These are phyloP conservation scores for Colletotrichum incanum DNA, from an alignment of 2,329 filamentous ascomycete genomes.

Conservation along the genomic window DNA sequence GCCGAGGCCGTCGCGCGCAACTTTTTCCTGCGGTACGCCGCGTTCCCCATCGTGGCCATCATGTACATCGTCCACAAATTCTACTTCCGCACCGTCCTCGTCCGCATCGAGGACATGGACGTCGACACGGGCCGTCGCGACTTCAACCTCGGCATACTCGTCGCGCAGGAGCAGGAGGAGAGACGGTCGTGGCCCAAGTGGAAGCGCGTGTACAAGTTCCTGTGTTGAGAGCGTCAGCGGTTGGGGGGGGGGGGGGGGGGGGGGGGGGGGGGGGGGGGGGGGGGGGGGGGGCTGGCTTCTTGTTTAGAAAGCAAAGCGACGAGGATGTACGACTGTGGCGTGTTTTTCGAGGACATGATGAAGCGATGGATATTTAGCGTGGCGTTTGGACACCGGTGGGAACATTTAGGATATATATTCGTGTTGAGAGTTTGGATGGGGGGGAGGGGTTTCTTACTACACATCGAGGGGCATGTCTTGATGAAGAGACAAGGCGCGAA, in stretches of 20 bases:
- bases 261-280: too few species aligned
- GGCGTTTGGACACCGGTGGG: background rate
- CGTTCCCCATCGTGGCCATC: conserved; percentile 76
- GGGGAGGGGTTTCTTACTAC: background rate
- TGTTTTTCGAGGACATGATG: background rate
- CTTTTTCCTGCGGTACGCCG: conserved; percentile 83
- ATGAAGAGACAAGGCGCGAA: background rate
- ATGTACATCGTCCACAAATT: conserved; percentile 86
- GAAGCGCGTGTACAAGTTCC: conserved; percentile 82
- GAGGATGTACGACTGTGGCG: background rate
- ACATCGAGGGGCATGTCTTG: background rate
- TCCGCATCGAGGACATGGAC: conserved; percentile 84
- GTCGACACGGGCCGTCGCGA: conserved; percentile 88
- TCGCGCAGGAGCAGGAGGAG: conserved; percentile 87
- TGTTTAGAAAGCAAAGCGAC: too few species aligned
- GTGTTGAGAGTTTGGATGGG: background rate
- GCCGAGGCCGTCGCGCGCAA: conserved; percentile 66
- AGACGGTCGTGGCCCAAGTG: conserved; percentile 79
- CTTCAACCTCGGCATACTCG: conserved; percentile 83
- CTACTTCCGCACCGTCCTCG: conserved; percentile 77
- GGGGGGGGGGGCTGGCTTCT: background rate
- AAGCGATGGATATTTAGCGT: conserved; percentile 15
- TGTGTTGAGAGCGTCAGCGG: conserved; percentile 72
- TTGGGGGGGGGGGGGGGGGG: too few species aligned
- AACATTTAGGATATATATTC: background rate